A percentile compares a stretch with the other conserved stretches of the same genome.
These are phyloP conservation scores for Aurantiochytrium sp. DNA, from an alignment of 108 stramenopile genomes.

Conservation along the genomic window DNA sequence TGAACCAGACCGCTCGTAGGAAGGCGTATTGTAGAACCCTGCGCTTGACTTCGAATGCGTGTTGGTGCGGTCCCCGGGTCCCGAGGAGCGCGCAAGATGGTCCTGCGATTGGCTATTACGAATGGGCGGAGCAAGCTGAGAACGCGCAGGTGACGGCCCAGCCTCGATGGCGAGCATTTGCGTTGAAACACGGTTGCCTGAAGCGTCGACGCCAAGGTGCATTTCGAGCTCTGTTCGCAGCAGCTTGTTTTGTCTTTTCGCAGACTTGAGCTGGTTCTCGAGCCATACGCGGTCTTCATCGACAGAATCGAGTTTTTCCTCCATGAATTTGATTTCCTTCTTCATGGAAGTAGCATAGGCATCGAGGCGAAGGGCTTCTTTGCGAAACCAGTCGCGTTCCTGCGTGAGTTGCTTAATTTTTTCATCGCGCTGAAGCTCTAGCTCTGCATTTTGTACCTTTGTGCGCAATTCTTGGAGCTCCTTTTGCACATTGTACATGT, in stretches of 20 bases:
- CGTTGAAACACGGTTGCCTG: not conserved
- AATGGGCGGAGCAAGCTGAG: not conserved
- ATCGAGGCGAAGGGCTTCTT: constrained; percentile 46
- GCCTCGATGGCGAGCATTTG: not conserved
- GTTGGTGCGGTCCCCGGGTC: not conserved
- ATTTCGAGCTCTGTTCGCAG: constrained; percentile 30
- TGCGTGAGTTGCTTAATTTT: constrained; percentile 34
- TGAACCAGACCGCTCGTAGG: not conserved
- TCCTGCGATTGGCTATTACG: not conserved
- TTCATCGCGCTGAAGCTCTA: constrained; percentile 33
- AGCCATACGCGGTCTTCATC: constrained; percentile 47
- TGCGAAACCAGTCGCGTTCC: constrained; percentile 52
- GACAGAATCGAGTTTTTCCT: constrained; percentile 35
- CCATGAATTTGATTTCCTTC: constrained; percentile 34
- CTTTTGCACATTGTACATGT: constrained; percentile 54
- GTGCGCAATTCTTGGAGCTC: constrained; percentile 39
- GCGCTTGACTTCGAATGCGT: not conserved
- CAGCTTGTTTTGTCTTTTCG: constrained; percentile 45
- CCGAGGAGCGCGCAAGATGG: not conserved
- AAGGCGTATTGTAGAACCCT: not conserved
- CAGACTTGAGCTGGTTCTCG: constrained; percentile 45
- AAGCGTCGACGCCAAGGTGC: not conserved
- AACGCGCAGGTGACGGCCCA: not conserved
- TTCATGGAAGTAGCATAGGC: constrained; percentile 38
- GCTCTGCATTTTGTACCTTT: constrained; percentile 37